These are phyloP conservation scores for Talaromyces sp. DNA, from an alignment of 2,329 filamentous ascomycete species.

Conservation along the genomic window DNA sequence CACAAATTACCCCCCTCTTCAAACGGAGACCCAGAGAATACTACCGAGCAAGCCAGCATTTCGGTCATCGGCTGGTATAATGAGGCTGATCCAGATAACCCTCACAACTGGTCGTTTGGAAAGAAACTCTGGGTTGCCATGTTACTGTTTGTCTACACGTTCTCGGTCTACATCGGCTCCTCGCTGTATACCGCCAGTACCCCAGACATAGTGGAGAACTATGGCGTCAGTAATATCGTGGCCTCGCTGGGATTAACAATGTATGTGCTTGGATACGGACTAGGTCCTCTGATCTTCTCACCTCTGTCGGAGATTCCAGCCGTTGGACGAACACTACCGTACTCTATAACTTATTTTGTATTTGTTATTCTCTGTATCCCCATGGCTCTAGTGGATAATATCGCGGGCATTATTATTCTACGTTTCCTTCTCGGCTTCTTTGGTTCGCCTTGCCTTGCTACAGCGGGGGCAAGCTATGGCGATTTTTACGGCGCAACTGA, in stretches of 20 bases:
- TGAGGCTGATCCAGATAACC: slow-evolving; percentile 22
- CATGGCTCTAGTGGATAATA: slow-evolving; percentile 58
- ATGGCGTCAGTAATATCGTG: slow-evolving; percentile 24
- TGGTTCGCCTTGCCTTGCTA: slow-evolving; percentile 61
- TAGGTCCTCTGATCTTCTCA: slow-evolving; percentile 61
- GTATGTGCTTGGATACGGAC: slow-evolving; percentile 44
- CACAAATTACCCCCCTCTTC: no score
- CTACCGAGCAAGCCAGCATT: no score
- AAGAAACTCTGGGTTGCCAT: slow-evolving; percentile 22
- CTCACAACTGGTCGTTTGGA: slow-evolving; percentile 21
- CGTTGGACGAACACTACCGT: slow-evolving; percentile 63
- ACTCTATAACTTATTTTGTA: slow-evolving; percentile 62
- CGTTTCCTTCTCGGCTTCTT: slow-evolving; percentile 64
- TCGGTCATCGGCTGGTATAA: slow-evolving; percentile 25
- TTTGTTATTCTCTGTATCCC: slow-evolving; percentile 65
- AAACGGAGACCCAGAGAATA: no score
- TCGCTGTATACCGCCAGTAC: slow-evolving; percentile 29
- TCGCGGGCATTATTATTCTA: slow-evolving; percentile 58
- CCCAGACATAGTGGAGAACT: slow-evolving; percentile 21
- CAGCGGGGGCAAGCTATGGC: slow-evolving; percentile 44
- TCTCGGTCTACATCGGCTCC: slow-evolving; percentile 32
- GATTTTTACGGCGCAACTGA: slow-evolving; percentile 27
- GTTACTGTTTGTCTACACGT: slow-evolving; percentile 26
- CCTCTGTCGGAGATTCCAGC: slow-evolving; percentile 62
- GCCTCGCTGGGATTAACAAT: slow-evolving; percentile 32